Evolutionary conservation across 2,329 filamentous ascomycete species (phyloP).

Genomic region (Colletotrichum ledebouriae): DNA sequence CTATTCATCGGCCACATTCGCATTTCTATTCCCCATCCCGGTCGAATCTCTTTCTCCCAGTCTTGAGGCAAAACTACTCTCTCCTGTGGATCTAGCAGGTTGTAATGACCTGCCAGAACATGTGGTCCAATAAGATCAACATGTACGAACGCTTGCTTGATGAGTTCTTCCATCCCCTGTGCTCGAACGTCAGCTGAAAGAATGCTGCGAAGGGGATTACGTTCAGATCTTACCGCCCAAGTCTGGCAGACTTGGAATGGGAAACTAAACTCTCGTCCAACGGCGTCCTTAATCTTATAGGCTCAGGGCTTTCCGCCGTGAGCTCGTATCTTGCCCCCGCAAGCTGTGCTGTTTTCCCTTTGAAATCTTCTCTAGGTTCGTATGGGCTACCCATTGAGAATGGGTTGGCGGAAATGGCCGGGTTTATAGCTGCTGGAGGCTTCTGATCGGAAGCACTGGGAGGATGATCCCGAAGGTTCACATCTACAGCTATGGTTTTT

Average conservation of each 20-base stretch:
- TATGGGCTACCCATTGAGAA: too few relatives aligned
- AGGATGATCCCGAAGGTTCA: too few relatives aligned
- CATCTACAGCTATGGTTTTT: too few relatives aligned
- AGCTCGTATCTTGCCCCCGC: too few relatives aligned
- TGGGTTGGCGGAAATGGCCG: too few relatives aligned
- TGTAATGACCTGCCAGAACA: slow-evolving; percentile 83
- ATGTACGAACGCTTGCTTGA: slow-evolving; percentile 84
- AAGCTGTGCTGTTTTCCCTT: too few relatives aligned
- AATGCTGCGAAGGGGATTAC: too few relatives aligned
- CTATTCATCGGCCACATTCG: slow-evolving; percentile 70
- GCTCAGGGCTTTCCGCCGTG: not conserved
- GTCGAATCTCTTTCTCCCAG: slow-evolving; percentile 84
- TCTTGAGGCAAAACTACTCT: slow-evolving; percentile 83
- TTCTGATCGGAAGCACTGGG: too few relatives aligned
- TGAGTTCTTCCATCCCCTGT: slow-evolving; percentile 86
- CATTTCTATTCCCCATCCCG: slow-evolving; percentile 79
- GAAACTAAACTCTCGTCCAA: slow-evolving; percentile 93
- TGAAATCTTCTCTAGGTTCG: too few relatives aligned
- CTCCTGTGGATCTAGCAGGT: slow-evolving; percentile 82
- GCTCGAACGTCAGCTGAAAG: slow-evolving; percentile 44
- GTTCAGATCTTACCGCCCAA: slow-evolving; percentile 74
- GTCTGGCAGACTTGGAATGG: slow-evolving; percentile 87
- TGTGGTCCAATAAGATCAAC: slow-evolving; percentile 83
- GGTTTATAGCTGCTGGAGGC: too few relatives aligned
- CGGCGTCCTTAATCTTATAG: slow-evolving; percentile 87